These are phyloP conservation scores for Hymenoscyphus linearis DNA, from an alignment of 2,329 filamentous ascomycete species.

Conservation along the genomic window DNA sequence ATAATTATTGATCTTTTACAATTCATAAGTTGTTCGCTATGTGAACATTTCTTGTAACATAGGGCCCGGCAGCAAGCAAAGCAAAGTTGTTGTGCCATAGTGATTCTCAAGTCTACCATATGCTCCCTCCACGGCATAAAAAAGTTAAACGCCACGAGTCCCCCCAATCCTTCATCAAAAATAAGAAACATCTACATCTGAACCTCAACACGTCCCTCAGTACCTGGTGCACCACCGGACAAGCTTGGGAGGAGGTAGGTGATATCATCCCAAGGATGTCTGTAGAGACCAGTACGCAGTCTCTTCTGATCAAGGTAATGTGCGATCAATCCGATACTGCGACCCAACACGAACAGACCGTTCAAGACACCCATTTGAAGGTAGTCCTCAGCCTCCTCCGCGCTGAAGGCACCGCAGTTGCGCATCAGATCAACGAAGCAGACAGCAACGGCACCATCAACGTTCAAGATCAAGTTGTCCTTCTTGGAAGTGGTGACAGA, in stretches of 20 bases:
- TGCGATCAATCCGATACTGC: constrained; percentile 97
- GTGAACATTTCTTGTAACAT: constrained; percentile 12
- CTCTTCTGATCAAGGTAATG: constrained; percentile 99
- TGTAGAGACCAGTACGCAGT: constrained; percentile 95
- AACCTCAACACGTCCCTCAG: constrained; percentile 86
- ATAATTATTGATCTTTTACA: constrained; percentile 1
- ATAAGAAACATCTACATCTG: constrained; percentile 45
- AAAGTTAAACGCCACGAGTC: constrained; percentile 10
- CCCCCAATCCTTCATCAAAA: constrained; percentile 3
- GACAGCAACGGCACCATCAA: constrained; percentile 95
- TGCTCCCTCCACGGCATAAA: constrained; percentile 10
- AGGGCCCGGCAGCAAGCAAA: constrained; percentile 3
- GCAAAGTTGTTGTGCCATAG: constrained; percentile 4
- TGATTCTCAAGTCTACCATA: constrained; percentile 12
- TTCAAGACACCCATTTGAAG: constrained; percentile 98
- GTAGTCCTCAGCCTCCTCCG: constrained; percentile 98
- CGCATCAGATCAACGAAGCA: constrained; percentile 98
- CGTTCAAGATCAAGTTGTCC: constrained; percentile 99
- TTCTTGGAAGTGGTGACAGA: constrained; percentile 99
- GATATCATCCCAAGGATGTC: constrained; percentile 98
- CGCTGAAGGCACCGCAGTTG: constrained; percentile 94
- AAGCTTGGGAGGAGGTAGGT: constrained; percentile 88
- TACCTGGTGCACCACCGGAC: constrained; percentile 63
- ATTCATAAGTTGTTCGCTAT: constrained; percentile 9
- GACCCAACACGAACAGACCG: constrained; percentile 96